Base-by-base conservation (phyloP, 306 rosid genomes). In the Pyrus bretschneideri region DNA sequence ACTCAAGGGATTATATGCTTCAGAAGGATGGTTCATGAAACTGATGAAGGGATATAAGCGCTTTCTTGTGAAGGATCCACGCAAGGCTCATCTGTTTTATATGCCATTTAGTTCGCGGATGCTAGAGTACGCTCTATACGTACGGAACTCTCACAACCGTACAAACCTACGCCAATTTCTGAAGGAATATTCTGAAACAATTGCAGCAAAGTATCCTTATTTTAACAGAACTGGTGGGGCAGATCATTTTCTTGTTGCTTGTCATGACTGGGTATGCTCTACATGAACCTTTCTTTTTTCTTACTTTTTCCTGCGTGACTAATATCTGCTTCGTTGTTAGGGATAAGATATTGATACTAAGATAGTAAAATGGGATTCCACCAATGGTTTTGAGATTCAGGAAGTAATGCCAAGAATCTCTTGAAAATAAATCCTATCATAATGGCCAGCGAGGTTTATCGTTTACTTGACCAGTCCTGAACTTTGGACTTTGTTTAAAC, bases 21-120 rank as follows among this genome's bases (percentile, higher is more conserved):
- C 98, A 0, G 98, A 94, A 83, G 97, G 98, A 76, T 91, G 98
- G 97, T 94, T 94, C 78, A 91, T 91, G 98, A 94, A 91, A 83
- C 81, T 91, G 87, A 94, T 94, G 93, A 93, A 91, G 87, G 88
- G 87, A 83, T 82, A 86, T 68, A 91, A 81, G 87, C 85, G 46
- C 15, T 94, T 86, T 75, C 87, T 81, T 66, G 93, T 91, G 75
- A 90, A 89, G 81, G 87, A 94, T 78, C 97, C 98, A 51, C 84
- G 86, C 65, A 87, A 86, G 78, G 98, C 98, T 66, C 98, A 94
- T 84, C 86, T 94, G 13, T 94, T 91, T 85, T 94, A 94, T 79
- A 86, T 94, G 94, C 98, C 97, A 42, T 94, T 94, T 79, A 89
- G 97, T 72, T 85, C 96, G 2, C 93, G 97, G 19, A 91, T 80